Percentiles rank a stretch among this genome's conserved stretches.
These are phyloP conservation scores for Penicillium paradoxum DNA, from an alignment of 495 filamentous ascomycete genomes.

Conservation along the genomic window DNA sequence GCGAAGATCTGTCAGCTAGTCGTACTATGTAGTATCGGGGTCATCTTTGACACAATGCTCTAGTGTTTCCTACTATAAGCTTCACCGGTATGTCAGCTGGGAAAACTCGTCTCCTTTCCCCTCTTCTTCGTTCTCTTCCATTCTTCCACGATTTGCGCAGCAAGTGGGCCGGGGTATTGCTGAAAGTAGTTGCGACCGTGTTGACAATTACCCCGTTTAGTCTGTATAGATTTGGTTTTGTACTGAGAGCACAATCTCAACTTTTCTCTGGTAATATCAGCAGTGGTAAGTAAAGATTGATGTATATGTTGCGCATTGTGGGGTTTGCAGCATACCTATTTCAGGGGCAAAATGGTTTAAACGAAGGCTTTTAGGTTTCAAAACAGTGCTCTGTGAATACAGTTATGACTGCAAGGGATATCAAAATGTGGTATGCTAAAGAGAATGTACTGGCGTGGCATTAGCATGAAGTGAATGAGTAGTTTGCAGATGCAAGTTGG, in stretches of 20 bases:
- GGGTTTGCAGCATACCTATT: too few species aligned
- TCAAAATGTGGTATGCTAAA: too few species aligned
- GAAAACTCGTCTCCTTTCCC: constrained; percentile 28
- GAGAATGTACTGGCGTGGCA: too few species aligned
- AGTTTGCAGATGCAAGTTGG: too few species aligned
- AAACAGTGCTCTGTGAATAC: too few species aligned
- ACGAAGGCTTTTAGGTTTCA: too few species aligned
- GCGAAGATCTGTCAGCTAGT: too few species aligned
- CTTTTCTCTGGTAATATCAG: constrained; percentile 22
- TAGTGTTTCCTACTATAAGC: neutral
- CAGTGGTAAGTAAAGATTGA: neutral
- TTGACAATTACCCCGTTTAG: constrained; percentile 40
- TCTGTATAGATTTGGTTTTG: constrained; percentile 39
- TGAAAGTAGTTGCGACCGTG: constrained; percentile 36
- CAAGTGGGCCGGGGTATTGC: constrained; percentile 41
- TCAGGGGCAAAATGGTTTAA: too few species aligned
- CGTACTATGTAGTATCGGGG: neutral
- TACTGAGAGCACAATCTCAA: constrained; percentile 33
- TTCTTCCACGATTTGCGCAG: constrained; percentile 45
- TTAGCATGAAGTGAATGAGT: too few species aligned
- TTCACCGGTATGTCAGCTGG: neutral
- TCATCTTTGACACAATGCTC: neutral
- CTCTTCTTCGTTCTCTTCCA: constrained; percentile 43
- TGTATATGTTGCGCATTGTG: neutral
- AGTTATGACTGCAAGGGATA: too few species aligned